Evolutionary conservation across 306 rosid genomes (phyloP).

Genomic region (Acacia crassicarpa): DNA sequence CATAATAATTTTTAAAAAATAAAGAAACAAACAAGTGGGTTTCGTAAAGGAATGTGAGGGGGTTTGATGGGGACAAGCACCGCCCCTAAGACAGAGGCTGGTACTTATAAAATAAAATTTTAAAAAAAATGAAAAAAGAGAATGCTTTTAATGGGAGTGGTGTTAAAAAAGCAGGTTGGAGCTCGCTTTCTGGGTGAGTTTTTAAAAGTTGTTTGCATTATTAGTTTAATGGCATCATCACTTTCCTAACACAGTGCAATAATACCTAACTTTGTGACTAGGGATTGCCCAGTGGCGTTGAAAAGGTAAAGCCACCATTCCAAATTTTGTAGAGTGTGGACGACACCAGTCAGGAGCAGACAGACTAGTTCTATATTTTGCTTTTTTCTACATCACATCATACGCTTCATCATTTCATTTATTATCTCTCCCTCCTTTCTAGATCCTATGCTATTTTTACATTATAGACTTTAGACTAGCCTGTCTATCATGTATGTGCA

Average conservation of each 20-base stretch:
- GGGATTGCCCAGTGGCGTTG: conserved; percentile 11
- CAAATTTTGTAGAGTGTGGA: not conserved
- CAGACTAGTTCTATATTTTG: not conserved
- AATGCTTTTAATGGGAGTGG: conserved; percentile 16
- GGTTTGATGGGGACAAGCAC: conserved; percentile 59
- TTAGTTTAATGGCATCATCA: not conserved
- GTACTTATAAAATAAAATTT: conserved; percentile 15
- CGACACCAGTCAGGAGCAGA: not conserved
- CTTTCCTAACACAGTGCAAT: conserved; percentile 23
- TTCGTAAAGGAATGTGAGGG: conserved; percentile 34
- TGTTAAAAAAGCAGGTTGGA: conserved; percentile 31
- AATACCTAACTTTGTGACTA: conserved; percentile 48
- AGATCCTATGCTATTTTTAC: not conserved
- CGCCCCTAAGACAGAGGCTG: conserved; percentile 37
- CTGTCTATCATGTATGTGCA: not conserved
- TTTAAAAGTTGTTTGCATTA: conserved; percentile 26
- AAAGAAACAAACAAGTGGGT: not conserved
- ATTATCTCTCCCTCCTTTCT: not conserved
- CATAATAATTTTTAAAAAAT: too few species aligned
- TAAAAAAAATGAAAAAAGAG: not conserved
- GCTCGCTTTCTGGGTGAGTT: conserved; percentile 27
- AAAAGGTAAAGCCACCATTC: not conserved
- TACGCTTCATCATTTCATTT: not conserved
- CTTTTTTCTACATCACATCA: not conserved
- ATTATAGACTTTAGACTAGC: not conserved